Evolutionary conservation across 345 rosid species (phyloP).

Genomic region (Ceriops tagal): DNA sequence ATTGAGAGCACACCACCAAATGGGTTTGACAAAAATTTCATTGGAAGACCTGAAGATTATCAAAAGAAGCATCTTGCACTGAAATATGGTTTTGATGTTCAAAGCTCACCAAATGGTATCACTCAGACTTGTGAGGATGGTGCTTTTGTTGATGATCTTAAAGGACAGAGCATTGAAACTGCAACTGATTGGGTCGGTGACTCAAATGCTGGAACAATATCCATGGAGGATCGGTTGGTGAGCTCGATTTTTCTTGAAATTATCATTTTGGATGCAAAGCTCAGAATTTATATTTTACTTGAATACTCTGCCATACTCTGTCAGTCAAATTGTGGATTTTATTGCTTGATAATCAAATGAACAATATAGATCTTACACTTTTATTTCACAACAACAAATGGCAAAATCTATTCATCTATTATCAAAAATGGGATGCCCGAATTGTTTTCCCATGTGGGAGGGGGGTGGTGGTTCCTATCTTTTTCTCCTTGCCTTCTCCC

Average conservation of each 20-base stretch:
- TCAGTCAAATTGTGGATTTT: neutral
- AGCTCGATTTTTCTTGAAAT: constrained; percentile 1
- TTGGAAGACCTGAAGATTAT: constrained; percentile 37
- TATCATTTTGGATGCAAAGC: neutral
- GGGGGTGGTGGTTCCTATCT: neutral
- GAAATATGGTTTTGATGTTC: constrained; percentile 24
- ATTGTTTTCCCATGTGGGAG: neutral
- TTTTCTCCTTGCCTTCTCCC: neutral
- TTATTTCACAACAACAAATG: neutral
- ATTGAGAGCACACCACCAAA: constrained; percentile 35
- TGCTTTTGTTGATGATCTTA: constrained; percentile 33
- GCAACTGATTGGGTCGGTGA: constrained; percentile 17
- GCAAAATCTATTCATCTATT: neutral
- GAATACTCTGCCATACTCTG: neutral
- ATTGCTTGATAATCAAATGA: neutral
- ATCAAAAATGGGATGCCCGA: neutral
- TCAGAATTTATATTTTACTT: neutral
- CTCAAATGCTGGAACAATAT: constrained; percentile 17
- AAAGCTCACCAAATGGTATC: constrained; percentile 32
- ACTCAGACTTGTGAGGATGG: constrained; percentile 32
- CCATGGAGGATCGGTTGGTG: constrained; percentile 22
- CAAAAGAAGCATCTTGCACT: constrained; percentile 26
- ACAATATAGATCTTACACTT: neutral
- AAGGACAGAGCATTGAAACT: constrained; percentile 29
- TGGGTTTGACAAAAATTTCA: constrained; percentile 33